Base-by-base conservation (phyloP, 495 filamentous ascomycete species). In the Sphaerosporella brunnea region DNA sequence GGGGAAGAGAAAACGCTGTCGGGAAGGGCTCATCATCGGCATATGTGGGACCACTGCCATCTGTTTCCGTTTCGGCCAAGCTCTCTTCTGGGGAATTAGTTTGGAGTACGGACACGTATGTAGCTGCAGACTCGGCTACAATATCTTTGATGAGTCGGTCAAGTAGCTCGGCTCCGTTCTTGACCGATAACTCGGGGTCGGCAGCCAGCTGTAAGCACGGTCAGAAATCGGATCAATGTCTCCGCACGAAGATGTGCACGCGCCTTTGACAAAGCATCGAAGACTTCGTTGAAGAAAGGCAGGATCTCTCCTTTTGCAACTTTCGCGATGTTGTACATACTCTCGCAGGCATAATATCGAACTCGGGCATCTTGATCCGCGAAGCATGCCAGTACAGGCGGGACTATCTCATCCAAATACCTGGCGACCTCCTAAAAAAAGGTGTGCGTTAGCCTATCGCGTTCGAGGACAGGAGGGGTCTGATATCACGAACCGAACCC, bases 311-410 rank as follows among this genome's bases (percentile, higher is more conserved):
- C 92, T 63, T 99, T 99, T 19, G 92, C 90, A 7, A 96, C 90
- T 67, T 97, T 97, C 52, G 92, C 86, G 58, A 99, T 96, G 58
- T 99, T 99, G 63, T 99, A 99, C 92, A 99, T 99, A 65, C 86
- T 90, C 72, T 99, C 92, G 66, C 92, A 99, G 38, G 92, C 92
- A 64, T 99, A 99, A 62, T 99, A 99, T 45, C 92, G 77, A 15
- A 99, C 92, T 43, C 92, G 73, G 18, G 92, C 92, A 79, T 99
- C 92, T 68, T 96, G 90, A 56, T 99, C 92, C 18, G 80, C 79
- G 62, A 99, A 99, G 68, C 92, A 99, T 40, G 92, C 92, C n/a
- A 99, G 72, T 3, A 99, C 92, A 16, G 92, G 92, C 16, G 90
- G 86, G 2, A 99, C 88, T 47, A 99, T 94, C 48, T 85, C 74